Base-by-base conservation (phyloP, 495 filamentous ascomycete species). In the Penicillium pancosmium region DNA sequence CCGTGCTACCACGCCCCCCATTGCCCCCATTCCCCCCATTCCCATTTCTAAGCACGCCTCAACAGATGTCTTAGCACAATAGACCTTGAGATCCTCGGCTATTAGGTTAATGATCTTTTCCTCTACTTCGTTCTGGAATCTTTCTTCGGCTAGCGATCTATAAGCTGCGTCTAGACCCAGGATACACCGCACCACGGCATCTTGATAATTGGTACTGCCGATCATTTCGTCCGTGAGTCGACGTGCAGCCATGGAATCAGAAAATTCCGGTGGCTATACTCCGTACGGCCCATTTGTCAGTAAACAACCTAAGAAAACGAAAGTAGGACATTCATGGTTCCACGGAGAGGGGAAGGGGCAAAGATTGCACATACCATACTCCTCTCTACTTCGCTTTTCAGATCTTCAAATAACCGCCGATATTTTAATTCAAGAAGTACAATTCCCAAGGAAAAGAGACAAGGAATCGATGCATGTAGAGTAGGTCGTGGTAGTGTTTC, bases 11-110 rank as follows among this genome's bases (percentile, higher is more conserved):
- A 9, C 36, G 36, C 35, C 10, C 4, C 19, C 36, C 3, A 11
- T 23, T 18, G 18, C 12, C 21, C 4, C 36, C 36, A 15, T 18
- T 18, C 8, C 25, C 19, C 4, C 36, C 23, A 8, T 18, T 18
- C 8, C 25, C 19, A 23, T 54, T 43, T 48, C 27, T 23, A 55
- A 21, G 44, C 53, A 47, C 10, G 27, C 41, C 53, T 47, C 40
- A 40, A 47, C 53, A 19, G 41, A 55, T 33, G 25, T 34, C 53
- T 55, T 48, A 44, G 23, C 41, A 21, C 27, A 47, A 35, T 48
- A 23, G 9, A 27, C 23, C 53, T 36, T 47, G 5, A 48, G 53
- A 35, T 55, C 25, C 16, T 55, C 53, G 6, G 41, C 53, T 31
- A 47, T 13, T 19, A 19, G 41, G n/a, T 13, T 34, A 25, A 47